Evolutionary conservation across 441 rosid genomes (phyloP).

Genomic region (Pelargonium fulgidum): DNA sequence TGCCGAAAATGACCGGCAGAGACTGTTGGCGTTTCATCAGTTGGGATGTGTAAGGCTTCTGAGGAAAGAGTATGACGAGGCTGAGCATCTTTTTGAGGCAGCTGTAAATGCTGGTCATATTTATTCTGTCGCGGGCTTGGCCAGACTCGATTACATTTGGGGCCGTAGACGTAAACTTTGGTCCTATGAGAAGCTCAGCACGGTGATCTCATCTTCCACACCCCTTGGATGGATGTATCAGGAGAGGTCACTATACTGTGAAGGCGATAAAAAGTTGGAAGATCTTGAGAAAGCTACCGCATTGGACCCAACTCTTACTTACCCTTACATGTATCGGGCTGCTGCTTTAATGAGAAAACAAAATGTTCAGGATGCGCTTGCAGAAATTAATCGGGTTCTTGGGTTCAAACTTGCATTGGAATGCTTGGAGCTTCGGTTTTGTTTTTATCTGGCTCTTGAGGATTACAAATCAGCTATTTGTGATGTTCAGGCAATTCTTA

Average conservation of each 20-base stretch:
- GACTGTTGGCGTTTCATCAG: conserved; percentile 77
- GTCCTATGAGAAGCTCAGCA: conserved; percentile 76
- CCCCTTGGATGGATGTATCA: conserved; percentile 95
- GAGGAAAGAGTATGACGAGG: conserved; percentile 78
- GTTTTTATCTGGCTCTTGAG: conserved; percentile 82
- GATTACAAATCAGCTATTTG: conserved; percentile 75
- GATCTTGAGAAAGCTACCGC: conserved; percentile 84
- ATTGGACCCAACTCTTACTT: conserved; percentile 80
- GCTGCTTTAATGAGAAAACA: conserved; percentile 73
- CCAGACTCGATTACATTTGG: conserved; percentile 56
- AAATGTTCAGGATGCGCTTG: conserved; percentile 67
- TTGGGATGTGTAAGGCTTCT: conserved; percentile 75
- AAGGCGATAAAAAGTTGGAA: conserved; percentile 64
- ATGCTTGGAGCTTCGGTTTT: conserved; percentile 91
- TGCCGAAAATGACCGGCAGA: conserved; percentile 64
- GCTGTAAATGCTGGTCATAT: conserved; percentile 68
- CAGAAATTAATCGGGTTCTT: conserved; percentile 75
- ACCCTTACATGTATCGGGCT: conserved; percentile 92
- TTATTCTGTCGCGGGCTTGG: conserved; percentile 77
- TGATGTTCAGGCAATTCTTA: conserved; percentile 90
- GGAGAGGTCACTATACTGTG: conserved; percentile 84
- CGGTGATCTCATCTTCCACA: conserved; percentile 57
- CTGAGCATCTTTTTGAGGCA: conserved; percentile 60
- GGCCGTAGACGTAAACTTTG: conserved; percentile 42
- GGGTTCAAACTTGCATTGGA: conserved; percentile 90